A percentile compares a stretch with the other conserved stretches of the same genome.
Conservation (phyloP, 768 basidiomycete species). For the Mycena rebaudengoi region DNA sequence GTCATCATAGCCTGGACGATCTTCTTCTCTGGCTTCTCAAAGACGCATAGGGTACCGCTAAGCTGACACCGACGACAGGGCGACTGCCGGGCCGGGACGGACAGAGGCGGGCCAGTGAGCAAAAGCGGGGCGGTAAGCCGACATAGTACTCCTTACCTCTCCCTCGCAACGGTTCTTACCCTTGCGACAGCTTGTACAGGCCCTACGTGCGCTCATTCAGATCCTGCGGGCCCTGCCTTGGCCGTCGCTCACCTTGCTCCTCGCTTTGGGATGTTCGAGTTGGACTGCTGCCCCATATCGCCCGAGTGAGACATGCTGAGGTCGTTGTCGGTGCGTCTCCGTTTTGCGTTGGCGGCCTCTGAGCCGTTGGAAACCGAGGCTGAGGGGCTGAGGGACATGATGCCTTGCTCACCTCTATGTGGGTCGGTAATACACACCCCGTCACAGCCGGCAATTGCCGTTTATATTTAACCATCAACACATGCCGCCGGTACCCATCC, state of each 20-base stretch:
- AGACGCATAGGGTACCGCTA: slow-evolving; percentile 81
- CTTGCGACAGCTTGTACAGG: slow-evolving; percentile 89
- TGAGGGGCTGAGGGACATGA: slow-evolving; percentile 75
- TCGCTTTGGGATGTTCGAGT: slow-evolving; percentile 84
- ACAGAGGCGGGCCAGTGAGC: slow-evolving; percentile 83
- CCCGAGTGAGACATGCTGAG: slow-evolving; percentile 33
- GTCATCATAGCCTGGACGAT: slow-evolving; percentile 60
- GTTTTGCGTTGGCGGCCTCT: slow-evolving; percentile 64
- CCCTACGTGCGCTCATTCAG: slow-evolving; percentile 42
- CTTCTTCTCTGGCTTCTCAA: slow-evolving; percentile 94
- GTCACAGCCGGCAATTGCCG: too few species aligned
- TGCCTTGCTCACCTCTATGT: too few species aligned
- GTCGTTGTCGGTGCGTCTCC: slow-evolving; percentile 58
- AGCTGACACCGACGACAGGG: slow-evolving; percentile 91
- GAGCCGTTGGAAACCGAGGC: slow-evolving; percentile 64
- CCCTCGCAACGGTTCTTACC: slow-evolving; percentile 93
- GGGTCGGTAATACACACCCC: too few species aligned
- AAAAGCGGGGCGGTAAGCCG: slow-evolving; percentile 73
- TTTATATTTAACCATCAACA: too few species aligned
- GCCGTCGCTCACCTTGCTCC: slow-evolving; percentile 58
- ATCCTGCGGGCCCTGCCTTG: background rate
- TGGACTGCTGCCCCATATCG: too few species aligned
- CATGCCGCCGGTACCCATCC: too few species aligned
- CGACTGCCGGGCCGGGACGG: slow-evolving; percentile 74
- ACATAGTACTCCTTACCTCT: slow-evolving; percentile 52